Conservation (phyloP, 2,329 filamentous ascomycete species). For the Sordariomycetes sp. region DNA sequence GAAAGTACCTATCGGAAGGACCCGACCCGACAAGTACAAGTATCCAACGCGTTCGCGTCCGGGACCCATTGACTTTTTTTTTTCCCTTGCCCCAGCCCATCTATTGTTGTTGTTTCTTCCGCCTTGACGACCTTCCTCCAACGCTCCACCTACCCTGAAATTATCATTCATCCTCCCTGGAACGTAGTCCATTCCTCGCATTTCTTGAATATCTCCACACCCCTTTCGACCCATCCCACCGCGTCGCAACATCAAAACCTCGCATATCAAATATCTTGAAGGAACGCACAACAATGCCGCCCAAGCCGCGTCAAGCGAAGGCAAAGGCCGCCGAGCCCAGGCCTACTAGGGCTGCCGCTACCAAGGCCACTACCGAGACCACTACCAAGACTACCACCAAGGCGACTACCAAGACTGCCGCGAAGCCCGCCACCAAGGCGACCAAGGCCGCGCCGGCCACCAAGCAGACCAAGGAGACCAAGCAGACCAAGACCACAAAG, state of each 20-base stretch:
- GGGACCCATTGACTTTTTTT: not conserved
- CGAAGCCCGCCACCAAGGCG: conserved; percentile 18
- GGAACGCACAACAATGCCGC: not conserved
- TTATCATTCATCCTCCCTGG: not conserved
- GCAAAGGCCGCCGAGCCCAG: not conserved
- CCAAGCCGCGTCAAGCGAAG: not conserved
- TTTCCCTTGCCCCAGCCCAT: not conserved
- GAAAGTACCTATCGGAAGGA: not conserved
- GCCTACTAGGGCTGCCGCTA: conserved; percentile 9
- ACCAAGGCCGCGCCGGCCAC: not conserved
- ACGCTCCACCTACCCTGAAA: not conserved
- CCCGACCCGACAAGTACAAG: not conserved
- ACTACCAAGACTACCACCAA: conserved; percentile 10
- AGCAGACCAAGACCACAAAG: conserved; percentile 1
- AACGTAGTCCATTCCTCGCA: not conserved
- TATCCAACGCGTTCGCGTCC: not conserved
- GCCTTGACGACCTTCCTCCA: not conserved
- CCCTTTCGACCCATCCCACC: not conserved
- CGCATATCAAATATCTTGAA: not conserved
- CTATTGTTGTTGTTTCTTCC: not conserved
- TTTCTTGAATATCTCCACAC: not conserved
- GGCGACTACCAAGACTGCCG: not conserved
- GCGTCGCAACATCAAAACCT: not conserved
- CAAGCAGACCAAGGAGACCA: not conserved
- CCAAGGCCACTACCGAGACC: conserved; percentile 17